A percentile compares a stretch with the other conserved stretches of the same genome.
Conservation (phyloP, 331 rosid genomes). For the Rosa hybrid region DNA sequence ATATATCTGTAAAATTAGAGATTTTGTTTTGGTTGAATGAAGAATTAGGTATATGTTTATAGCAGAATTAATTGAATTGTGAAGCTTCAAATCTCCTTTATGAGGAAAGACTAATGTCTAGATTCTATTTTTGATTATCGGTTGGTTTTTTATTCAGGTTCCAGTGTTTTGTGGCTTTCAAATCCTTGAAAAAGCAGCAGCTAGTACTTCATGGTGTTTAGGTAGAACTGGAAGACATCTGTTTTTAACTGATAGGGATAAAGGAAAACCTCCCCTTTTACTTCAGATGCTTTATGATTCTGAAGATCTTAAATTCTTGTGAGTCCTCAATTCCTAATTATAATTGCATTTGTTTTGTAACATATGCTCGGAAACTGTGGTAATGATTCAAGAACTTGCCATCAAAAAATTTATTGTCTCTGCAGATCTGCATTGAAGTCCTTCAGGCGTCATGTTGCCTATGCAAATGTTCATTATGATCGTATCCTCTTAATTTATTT, state of each 20-base stretch:
- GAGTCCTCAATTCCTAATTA: constrained; percentile 30
- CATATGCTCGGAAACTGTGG: neutral
- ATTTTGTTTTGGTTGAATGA: constrained; percentile 6
- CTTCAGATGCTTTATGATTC: constrained; percentile 72
- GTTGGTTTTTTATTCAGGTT: constrained; percentile 54
- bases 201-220: constrained; percentile 51
- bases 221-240: constrained; percentile 84
- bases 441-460: constrained; percentile 75
- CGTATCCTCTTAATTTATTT: constrained; percentile 60
- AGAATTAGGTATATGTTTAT: neutral
- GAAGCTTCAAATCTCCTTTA: neutral
- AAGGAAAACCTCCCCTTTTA: constrained; percentile 86
- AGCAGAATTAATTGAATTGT: neutral
- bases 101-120: neutral
- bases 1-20: too few species aligned
- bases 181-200: constrained; percentile 64
- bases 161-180: constrained; percentile 75
- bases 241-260: constrained; percentile 59
- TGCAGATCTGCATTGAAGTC: constrained; percentile 85
- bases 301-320: constrained; percentile 77
- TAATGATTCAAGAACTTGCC: constrained; percentile 24
- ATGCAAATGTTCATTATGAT: constrained; percentile 73
- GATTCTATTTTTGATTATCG: constrained; percentile 16
- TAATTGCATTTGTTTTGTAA: constrained; percentile 1
- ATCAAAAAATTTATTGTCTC: constrained; percentile 27